Evolutionary conservation across 192 early-diverging fungal species (phyloP).

Genomic region (Diversispora eburnea): DNA sequence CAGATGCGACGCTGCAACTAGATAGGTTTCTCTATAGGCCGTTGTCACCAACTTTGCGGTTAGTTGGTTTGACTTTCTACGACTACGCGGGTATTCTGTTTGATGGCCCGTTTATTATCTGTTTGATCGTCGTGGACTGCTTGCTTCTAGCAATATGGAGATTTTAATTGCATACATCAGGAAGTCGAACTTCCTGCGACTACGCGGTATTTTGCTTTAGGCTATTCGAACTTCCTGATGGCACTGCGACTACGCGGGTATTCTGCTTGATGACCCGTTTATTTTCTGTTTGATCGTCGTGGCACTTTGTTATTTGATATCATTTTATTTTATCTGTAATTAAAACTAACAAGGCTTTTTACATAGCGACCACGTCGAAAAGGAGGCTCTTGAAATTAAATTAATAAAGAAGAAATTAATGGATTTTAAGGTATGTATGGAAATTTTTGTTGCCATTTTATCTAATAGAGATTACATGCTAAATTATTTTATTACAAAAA

Average conservation of each 20-base stretch:
- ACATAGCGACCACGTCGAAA: too few species aligned
- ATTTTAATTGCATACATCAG: conserved; percentile 20
- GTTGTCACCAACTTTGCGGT: conserved; percentile 19
- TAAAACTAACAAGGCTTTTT: too few species aligned
- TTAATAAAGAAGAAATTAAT: too few species aligned
- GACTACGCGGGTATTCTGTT: conserved; percentile 16
- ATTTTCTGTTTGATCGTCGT: neutral
- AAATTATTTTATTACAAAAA: conserved; percentile 23
- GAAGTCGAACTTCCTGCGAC: too few species aligned
- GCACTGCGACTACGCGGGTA: conserved; percentile 21
- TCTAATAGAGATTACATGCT: too few species aligned
- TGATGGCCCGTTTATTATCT: conserved; percentile 20
- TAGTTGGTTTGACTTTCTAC: conserved; percentile 25
- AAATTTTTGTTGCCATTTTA: too few species aligned
- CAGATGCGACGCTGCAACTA: conserved; percentile 18
- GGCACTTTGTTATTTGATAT: too few species aligned
- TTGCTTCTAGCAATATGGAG: conserved; percentile 20
- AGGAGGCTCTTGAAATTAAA: too few species aligned
- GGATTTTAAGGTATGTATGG: too few species aligned
- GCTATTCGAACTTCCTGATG: too few species aligned
- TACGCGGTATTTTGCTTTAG: too few species aligned
- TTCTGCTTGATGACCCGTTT: conserved; percentile 21
- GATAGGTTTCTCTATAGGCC: conserved; percentile 24
- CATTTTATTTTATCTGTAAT: too few species aligned
- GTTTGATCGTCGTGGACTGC: conserved; percentile 20